Base-by-base conservation (phyloP, 164 flowering plant genomes). In the Pachysandra terminalis region DNA sequence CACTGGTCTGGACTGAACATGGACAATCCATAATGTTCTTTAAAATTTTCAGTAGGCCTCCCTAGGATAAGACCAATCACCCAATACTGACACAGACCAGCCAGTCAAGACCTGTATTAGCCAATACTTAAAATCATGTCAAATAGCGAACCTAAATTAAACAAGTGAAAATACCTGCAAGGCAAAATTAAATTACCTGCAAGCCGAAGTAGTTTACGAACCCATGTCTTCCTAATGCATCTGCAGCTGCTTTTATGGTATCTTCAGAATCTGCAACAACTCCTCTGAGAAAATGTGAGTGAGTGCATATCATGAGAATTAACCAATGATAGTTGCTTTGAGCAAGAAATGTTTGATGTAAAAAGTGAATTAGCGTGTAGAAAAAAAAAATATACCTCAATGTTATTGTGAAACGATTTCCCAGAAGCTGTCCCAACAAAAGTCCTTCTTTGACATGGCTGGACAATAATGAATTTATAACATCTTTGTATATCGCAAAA, bases 181-280 rank as follows among this genome's bases (percentile, higher is more conserved):
- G n/a, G n/a, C n/a, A n/a, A n/a, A n/a, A n/a, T n/a, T n/a, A n/a
- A 59, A 64, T 25, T 77, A 91, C 98, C 76, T 94, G 98, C 78
- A 94, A 81, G 68, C 98, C 98, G 72, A 90, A 94, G 85, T 95
- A 95, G 77, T 95, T 95, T 70, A 95, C 81, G 68, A 92, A 95
- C 25, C 98, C 98, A 76, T 77, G 75, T 78, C 69, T 81, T 71
- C 96, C 97, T 37, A 95, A 78, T 55, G 88, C 84, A 63, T 78
- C 81, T 52, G 86, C 94, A 69, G 97, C 83, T 26, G 82, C 88
- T 82, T 78, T 90, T 60, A 95, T 77, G 54, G 75, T 83, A 48
- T 89, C 96, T 70, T 89, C 93, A 71, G 88, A 87, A 66, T 91
- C 94, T 59, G 97, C 86, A 79, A 80, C 75, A 67, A 95, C 89